Evolutionary conservation across 208 protist genomes (phyloP).

Genomic region (Acanthamoeba royreba): DNA sequence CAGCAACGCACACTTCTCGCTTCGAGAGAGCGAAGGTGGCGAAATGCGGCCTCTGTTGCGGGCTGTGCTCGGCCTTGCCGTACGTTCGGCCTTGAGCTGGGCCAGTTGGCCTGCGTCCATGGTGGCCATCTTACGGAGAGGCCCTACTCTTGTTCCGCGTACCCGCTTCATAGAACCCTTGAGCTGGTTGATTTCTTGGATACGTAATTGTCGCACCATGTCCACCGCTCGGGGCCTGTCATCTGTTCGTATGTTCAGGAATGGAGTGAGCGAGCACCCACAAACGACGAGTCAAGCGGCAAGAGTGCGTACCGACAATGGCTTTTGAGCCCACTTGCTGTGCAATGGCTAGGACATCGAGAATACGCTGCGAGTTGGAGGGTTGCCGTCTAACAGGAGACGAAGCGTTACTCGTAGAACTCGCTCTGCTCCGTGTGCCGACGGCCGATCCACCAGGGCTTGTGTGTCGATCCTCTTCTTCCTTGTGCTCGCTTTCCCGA

Average conservation of each 20-base stretch:
- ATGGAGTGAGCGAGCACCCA: too few species aligned
- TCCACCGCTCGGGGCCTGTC: neutral
- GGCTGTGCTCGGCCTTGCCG: neutral
- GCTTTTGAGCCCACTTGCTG: conserved; percentile 1
- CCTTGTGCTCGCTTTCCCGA: too few species aligned
- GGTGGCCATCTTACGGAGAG: neutral
- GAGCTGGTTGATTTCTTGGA: neutral
- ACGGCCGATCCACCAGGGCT: neutral
- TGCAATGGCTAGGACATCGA: neutral
- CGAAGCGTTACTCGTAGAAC: neutral
- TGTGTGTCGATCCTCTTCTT: neutral
- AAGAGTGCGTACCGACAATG: neutral
- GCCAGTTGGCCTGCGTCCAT: neutral
- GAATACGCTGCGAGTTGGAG: neutral
- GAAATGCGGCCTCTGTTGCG: neutral
- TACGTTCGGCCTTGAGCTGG: neutral
- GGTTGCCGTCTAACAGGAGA: neutral
- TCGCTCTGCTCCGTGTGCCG: neutral
- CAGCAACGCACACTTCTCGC: neutral
- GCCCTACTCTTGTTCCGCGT: neutral
- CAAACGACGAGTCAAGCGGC: neutral
- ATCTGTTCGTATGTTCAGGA: neutral
- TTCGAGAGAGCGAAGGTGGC: neutral
- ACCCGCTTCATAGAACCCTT: neutral
- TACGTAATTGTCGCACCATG: neutral